A percentile compares a stretch with the other conserved stretches of the same genome.
phyloP scores from a whole-genome alignment of 139 green algal species.

The Astrephomene gubernaculifera region DNA sequence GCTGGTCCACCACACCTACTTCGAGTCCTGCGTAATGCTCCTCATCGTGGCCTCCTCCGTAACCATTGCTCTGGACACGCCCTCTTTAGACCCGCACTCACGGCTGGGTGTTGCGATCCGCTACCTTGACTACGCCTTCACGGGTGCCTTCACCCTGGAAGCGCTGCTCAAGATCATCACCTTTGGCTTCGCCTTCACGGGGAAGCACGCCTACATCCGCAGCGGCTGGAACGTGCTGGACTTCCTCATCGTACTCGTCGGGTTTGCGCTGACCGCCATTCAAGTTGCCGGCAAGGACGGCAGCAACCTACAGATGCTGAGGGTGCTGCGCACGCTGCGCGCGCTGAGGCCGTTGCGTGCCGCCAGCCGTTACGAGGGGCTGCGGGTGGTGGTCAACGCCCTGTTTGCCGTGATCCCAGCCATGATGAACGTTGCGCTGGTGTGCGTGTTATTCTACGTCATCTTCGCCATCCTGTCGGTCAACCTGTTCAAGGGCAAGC shows the following conservation, averaged over 20 bases:
- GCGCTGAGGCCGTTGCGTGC: constrained; percentile 72
- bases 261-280: constrained; percentile 37
- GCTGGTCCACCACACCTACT: constrained; percentile 57
- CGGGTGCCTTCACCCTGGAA: constrained; percentile 71
- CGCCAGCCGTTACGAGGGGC: constrained; percentile 54
- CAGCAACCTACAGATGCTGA: constrained; percentile 12
- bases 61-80: constrained; percentile 68
- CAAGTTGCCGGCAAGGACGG: background rate
- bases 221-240: constrained; percentile 74
- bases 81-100: constrained; percentile 51
- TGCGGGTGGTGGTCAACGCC: constrained; percentile 76
- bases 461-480: constrained; percentile 74
- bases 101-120: constrained; percentile 33
- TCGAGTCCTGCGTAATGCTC: constrained; percentile 71
- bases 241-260: constrained; percentile 28
- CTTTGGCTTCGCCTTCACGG: constrained; percentile 70
- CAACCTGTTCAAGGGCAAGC: constrained; percentile 64
- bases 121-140: constrained; percentile 67
- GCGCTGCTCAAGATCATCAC: constrained; percentile 74
- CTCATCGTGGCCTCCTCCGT: constrained; percentile 74
- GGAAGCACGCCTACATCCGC: constrained; percentile 74
- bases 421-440: constrained; percentile 73
- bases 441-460: constrained; percentile 79
- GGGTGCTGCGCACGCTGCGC: constrained; percentile 66
- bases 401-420: constrained; percentile 70